Percentiles rank a stretch among this genome's conserved stretches.
These are phyloP conservation scores for Ophiostoma novo-ulmi DNA, from an alignment of 2,329 filamentous ascomycete species.

Conservation along the genomic window DNA sequence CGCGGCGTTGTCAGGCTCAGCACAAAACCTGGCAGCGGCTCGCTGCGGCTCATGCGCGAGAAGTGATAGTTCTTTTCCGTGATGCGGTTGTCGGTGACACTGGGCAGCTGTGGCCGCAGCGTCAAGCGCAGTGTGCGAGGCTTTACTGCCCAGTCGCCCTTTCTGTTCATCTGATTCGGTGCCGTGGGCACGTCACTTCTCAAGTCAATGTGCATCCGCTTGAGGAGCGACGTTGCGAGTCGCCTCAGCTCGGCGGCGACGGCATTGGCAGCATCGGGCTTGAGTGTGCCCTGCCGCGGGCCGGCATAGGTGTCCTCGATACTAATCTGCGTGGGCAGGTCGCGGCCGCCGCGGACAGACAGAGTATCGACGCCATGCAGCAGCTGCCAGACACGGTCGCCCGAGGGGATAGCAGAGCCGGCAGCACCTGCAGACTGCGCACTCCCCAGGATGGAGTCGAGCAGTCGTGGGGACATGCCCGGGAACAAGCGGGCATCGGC, in stretches of 20 bases:
- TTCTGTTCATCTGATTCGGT: slow-evolving; percentile 36
- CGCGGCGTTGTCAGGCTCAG: slow-evolving; percentile 51
- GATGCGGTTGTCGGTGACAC: slow-evolving; percentile 5
- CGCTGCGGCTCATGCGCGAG: slow-evolving; percentile 72
- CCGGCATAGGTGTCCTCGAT: slow-evolving; percentile 85
- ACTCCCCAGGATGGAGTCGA: slow-evolving; percentile 61
- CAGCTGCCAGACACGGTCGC: slow-evolving; percentile 67
- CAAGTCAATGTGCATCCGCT: slow-evolving; percentile 76
- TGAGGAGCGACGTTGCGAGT: slow-evolving; percentile 65
- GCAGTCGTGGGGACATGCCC: slow-evolving; percentile 55
- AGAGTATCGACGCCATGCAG: slow-evolving; percentile 74
- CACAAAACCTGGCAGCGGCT: slow-evolving; percentile 55
- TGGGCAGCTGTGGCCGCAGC: slow-evolving; percentile 52
- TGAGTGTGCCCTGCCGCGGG: slow-evolving; percentile 58
- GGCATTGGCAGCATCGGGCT: slow-evolving; percentile 53
- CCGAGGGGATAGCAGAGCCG: slow-evolving; percentile 43
- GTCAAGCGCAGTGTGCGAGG: slow-evolving; percentile 79
- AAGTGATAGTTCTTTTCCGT: slow-evolving; percentile 42
- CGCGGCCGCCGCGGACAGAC: slow-evolving; percentile 65
- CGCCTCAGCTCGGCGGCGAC: slow-evolving; percentile 64
- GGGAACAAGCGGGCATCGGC: slow-evolving; percentile 58
- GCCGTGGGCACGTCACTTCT: slow-evolving; percentile 32
- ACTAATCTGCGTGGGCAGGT: slow-evolving; percentile 79
- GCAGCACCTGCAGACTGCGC: slow-evolving; percentile 43
- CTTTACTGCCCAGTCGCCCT: slow-evolving; percentile 45